These are phyloP conservation scores for Barnettozyma sucrosica DNA, from an alignment of 805 yeast genomes.

Conservation along the genomic window DNA sequence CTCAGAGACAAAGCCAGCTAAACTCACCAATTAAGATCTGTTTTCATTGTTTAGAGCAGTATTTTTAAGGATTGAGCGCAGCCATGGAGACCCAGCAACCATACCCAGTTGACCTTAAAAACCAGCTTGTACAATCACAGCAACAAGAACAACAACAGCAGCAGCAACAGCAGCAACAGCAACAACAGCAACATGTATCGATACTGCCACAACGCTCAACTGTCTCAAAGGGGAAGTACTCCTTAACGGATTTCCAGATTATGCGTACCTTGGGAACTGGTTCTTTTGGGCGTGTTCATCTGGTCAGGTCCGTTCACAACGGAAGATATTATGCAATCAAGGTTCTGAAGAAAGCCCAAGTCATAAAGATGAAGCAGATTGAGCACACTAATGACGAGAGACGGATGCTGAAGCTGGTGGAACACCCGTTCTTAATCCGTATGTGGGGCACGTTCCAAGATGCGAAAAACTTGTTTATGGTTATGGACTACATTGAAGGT, in stretches of 20 bases:
- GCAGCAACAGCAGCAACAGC: no score
- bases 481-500: constrained; percentile 95
- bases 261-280: constrained; percentile 92
- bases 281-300: constrained; percentile 90
- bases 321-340: constrained; percentile 92
- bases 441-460: constrained; percentile 99
- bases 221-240: constrained; percentile 59
- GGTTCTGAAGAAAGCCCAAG: constrained; percentile 79
- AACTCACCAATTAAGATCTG: neutral
- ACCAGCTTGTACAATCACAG: constrained; percentile 7
- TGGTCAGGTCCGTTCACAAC: constrained; percentile 83
- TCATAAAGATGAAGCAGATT: constrained; percentile 88
- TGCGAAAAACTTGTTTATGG: constrained; percentile 76
- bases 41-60: neutral
- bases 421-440: constrained; percentile 85
- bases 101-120: neutral
- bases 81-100: constrained; percentile 1
- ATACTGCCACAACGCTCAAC: constrained; percentile 25
- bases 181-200: constrained; percentile 13
- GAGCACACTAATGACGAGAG: constrained; percentile 96
- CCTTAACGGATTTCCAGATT: constrained; percentile 72
- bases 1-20: neutral
- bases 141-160: constrained; percentile 5
- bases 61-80: neutral
- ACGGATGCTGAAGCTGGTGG: constrained; percentile 76